Conservation (phyloP, 2,329 filamentous ascomycete genomes). For the Fusarium duplospermum region DNA sequence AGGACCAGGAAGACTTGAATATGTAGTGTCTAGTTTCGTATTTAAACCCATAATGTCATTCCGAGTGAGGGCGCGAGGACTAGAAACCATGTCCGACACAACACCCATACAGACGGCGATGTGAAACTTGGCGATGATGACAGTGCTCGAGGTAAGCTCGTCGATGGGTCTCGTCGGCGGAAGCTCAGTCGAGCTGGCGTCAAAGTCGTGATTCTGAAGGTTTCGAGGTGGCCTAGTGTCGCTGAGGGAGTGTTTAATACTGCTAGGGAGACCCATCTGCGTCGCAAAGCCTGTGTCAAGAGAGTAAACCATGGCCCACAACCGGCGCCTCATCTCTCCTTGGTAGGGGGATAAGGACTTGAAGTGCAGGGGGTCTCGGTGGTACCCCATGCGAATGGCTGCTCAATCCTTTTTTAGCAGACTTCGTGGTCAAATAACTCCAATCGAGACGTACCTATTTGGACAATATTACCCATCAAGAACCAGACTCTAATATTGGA, state of each 20-base stretch:
- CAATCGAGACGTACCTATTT: background rate
- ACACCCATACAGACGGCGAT: background rate
- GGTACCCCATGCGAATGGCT: background rate
- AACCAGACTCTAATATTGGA: background rate
- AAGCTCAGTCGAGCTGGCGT: background rate
- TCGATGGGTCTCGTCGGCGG: background rate
- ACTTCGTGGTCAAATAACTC: background rate
- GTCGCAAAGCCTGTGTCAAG: background rate
- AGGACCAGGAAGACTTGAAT: background rate
- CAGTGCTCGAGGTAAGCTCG: background rate
- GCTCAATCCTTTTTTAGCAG: no score
- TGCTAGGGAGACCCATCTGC: background rate
- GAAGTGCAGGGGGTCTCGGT: background rate
- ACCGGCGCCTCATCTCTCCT: background rate
- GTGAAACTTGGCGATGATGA: background rate
- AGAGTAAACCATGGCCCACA: background rate
- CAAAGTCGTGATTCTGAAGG: background rate
- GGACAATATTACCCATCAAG: background rate
- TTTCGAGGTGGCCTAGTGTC: background rate
- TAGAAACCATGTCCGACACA: background rate
- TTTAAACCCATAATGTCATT: background rate
- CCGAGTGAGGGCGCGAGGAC: background rate
- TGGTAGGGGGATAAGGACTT: background rate
- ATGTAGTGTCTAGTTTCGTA: background rate
- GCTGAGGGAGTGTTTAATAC: background rate